A percentile compares a stretch with the other conserved stretches of the same genome.
phyloP scores from a whole-genome alignment of 1,139 yeast species.

The Candida smagusa region DNA sequence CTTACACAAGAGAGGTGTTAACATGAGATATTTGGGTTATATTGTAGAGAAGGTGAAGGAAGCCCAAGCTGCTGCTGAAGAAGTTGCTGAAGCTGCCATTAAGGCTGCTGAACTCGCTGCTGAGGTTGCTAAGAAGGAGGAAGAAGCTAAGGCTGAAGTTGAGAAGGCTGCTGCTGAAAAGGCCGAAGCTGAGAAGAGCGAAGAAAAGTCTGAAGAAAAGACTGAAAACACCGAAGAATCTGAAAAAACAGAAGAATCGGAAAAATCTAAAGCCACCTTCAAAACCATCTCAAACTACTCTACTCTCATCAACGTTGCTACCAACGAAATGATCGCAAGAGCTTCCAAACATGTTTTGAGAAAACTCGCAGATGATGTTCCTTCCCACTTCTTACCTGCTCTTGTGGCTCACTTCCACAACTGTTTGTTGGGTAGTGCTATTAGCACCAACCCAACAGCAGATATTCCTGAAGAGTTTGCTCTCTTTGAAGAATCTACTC shows the following conservation, averaged over 20 bases:
- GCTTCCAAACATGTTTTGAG: constrained; percentile 74
- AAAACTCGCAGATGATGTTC: constrained; percentile 41
- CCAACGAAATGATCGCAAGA: constrained; percentile 76
- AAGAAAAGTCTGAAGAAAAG: constrained; percentile 13
- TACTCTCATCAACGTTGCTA: constrained; percentile 47
- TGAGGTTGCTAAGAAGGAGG: constrained; percentile 18
- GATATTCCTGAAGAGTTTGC: constrained; percentile 42
- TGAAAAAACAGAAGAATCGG: constrained; percentile 16
- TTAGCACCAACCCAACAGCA: constrained; percentile 43
- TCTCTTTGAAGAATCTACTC: constrained; percentile 39
- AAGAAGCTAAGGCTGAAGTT: constrained; percentile 21
- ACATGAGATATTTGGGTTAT: constrained; percentile 80
- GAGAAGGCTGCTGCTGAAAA: constrained; percentile 17
- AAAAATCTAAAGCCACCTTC: constrained; percentile 36
- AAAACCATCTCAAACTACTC: constrained; percentile 44
- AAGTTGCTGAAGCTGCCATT: constrained; percentile 17
- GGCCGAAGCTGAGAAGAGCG: constrained; percentile 19
- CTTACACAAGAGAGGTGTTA: constrained; percentile 82
- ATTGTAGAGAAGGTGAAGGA: constrained; percentile 29
- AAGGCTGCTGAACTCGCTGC: constrained; percentile 23
- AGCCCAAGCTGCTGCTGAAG: too few relatives aligned
- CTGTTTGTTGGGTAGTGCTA: constrained; percentile 55
- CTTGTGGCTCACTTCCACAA: constrained; percentile 73
- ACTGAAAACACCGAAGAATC: constrained; percentile 28
- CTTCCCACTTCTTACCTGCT: constrained; percentile 54